Evolutionary conservation across 148 eudicot species (phyloP).

Genomic region (Pharnaceum exiguum): DNA sequence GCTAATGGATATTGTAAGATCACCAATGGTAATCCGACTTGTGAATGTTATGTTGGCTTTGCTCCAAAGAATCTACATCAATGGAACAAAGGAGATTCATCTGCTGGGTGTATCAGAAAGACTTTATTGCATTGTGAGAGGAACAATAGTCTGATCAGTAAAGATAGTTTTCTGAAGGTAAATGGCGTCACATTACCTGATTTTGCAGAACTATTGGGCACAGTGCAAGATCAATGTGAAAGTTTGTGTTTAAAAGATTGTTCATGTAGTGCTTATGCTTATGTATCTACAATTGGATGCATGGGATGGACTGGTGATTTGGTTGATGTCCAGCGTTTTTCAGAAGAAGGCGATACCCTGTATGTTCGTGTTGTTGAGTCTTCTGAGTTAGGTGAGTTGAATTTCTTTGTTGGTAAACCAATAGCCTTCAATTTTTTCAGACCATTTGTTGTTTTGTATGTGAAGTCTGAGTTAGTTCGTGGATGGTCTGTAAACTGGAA

Average conservation of each 20-base stretch:
- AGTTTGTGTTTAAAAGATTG: slow-evolving; percentile 41
- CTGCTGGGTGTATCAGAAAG: slow-evolving; percentile 53
- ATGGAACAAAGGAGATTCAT: slow-evolving; percentile 37
- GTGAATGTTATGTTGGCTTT: slow-evolving; percentile 46
- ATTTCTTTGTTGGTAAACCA: background rate
- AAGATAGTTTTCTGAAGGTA: slow-evolving; percentile 37
- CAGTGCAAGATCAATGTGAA: slow-evolving; percentile 19
- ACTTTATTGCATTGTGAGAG: slow-evolving; percentile 27
- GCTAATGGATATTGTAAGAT: slow-evolving; percentile 29
- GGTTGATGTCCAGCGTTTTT: slow-evolving; percentile 39
- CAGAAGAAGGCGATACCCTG: slow-evolving; percentile 29
- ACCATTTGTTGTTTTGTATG: too few relatives aligned
- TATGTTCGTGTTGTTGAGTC: slow-evolving; percentile 37
- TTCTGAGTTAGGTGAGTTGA: slow-evolving; percentile 47
- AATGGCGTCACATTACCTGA: slow-evolving; percentile 52
- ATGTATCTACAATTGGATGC: slow-evolving; percentile 43
- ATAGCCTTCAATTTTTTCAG: background rate
- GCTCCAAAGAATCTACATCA: slow-evolving; percentile 25
- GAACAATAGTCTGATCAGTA: slow-evolving; percentile 7
- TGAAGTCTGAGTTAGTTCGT: too few relatives aligned
- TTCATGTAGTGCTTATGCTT: slow-evolving; percentile 50
- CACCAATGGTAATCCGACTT: slow-evolving; percentile 1
- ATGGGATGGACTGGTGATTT: slow-evolving; percentile 49
- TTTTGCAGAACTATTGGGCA: slow-evolving; percentile 28
- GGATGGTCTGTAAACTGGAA: background rate